Evolutionary conservation across 495 filamentous ascomycete genomes (phyloP), one percentile per base, ranked within the genome.

Genomic region (Penicillium roqueforti): DNA sequence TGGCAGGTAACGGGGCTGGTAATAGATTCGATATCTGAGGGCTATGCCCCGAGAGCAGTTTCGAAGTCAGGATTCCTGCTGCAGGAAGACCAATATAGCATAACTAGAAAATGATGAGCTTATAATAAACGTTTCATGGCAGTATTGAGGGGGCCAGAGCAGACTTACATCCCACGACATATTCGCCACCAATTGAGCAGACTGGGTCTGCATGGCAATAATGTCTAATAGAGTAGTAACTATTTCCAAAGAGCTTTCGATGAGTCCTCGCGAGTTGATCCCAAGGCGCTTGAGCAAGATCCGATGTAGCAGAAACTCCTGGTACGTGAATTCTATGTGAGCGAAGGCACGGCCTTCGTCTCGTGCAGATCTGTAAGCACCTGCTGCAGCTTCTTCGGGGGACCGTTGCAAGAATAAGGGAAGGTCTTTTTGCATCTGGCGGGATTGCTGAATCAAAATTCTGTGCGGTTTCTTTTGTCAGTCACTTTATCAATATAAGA

Each of bases 1-100:
- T 37, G 18, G 22, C 3, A 14, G 47, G 13, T 6, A 38, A 5
- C 7, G 47, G 31, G 7, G 13, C 1, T 28, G 6, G 7, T 32
- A n/a, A 18, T 16, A 42, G 14, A 7, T 20, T 32, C 8, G 43
- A 29, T 20, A 31, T 45, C 9, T 26, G 22, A 45, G 43, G 6
- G n/a, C 9, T 29, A 5, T 45, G 26, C 0, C 13, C 43, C 22
- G 43, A 31, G 16, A 43, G 36, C 6, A 56, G 38, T 20, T 56
- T 39, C 1, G 47, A 31, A 6, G 47, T 40, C 13, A 56, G 31
- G 14, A 52, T 51, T 28, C 54, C 47, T 26, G 54, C 54, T 14
- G 47, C 37, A 25, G 54, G 54, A 36, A 56, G 47, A 25, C 54
- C 54, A 0, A 52, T 45, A n/a, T 52, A 47, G 39, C 47, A 56